Percentiles rank a stretch among this genome's conserved stretches.
Conservation (phyloP, 768 basidiomycete species). For the Leccinum boreale region DNA sequence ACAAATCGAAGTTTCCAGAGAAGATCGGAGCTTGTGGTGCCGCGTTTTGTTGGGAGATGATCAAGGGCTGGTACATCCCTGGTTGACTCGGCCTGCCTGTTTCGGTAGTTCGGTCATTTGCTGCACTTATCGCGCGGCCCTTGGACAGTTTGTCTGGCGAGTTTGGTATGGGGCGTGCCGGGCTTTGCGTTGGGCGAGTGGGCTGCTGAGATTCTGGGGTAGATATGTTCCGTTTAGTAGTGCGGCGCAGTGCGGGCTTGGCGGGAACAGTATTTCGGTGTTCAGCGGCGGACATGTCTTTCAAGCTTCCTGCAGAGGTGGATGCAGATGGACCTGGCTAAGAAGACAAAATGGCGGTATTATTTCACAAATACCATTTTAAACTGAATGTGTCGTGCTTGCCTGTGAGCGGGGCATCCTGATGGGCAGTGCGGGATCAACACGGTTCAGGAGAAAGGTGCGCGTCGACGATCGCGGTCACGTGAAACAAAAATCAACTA, state of each 20-base stretch:
- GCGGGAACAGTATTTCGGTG: not conserved
- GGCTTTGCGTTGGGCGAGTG: constrained; percentile 4
- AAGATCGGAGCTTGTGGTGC: constrained; percentile 12
- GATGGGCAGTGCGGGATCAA: too few species aligned
- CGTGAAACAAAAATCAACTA: constrained; percentile 25
- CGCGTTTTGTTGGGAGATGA: constrained; percentile 5
- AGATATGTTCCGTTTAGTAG: constrained; percentile 16
- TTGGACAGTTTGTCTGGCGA: constrained; percentile 11
- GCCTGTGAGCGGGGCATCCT: constrained; percentile 21
- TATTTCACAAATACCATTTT: not conserved
- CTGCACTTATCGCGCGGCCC: not conserved
- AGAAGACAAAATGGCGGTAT: not conserved
- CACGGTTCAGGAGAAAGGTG: not conserved
- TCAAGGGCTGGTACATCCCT: constrained; percentile 5
- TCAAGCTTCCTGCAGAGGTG: constrained; percentile 19
- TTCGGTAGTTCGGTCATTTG: not conserved
- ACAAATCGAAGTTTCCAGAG: constrained; percentile 39
- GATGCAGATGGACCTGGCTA: constrained; percentile 16
- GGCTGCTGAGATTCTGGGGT: constrained; percentile 11
- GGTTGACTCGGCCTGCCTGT: not conserved
- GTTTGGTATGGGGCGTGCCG: not conserved
- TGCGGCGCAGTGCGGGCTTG: constrained; percentile 11
- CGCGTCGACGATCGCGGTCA: constrained; percentile 11
- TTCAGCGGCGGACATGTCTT: constrained; percentile 10
- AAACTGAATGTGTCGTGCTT: not conserved